Evolutionary conservation across 108 stramenopile genomes (phyloP).

Genomic region (Skeletonema tropicum): DNA sequence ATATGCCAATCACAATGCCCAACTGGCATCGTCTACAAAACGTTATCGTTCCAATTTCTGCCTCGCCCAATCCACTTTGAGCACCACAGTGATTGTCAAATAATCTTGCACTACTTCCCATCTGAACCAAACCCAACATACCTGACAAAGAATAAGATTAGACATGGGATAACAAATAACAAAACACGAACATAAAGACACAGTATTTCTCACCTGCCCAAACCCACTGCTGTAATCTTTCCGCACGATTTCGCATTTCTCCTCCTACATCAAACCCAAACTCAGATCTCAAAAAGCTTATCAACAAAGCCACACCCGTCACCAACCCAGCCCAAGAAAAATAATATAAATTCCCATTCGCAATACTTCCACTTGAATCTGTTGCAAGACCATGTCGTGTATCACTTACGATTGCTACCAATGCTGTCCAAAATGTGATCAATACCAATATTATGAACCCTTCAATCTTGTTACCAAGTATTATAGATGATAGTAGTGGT

Average conservation of each 20-base stretch:
- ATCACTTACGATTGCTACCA: conserved; percentile 71
- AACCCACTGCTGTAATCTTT: conserved; percentile 68
- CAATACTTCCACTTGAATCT: conserved; percentile 52
- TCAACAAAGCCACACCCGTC: conserved; percentile 58
- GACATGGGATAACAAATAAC: too few species aligned
- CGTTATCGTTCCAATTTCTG: conserved; percentile 36
- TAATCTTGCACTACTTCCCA: conserved; percentile 76
- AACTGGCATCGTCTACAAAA: conserved; percentile 71
- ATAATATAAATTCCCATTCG: conserved; percentile 87
- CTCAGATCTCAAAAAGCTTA: conserved; percentile 55
- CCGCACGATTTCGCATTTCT: conserved; percentile 58
- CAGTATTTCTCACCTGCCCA: conserved; percentile 7
- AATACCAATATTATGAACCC: conserved; percentile 61
- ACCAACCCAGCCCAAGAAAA: conserved; percentile 84
- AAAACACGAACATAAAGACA: neutral
- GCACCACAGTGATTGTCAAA: conserved; percentile 69
- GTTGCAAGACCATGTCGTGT: conserved; percentile 66
- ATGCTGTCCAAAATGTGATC: conserved; percentile 69
- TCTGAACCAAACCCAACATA: conserved; percentile 68
- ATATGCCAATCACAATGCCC: conserved; percentile 68
- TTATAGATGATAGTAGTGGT: too few species aligned
- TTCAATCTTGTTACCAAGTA: conserved; percentile 76
- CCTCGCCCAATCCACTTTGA: conserved; percentile 5
- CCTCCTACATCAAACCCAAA: conserved; percentile 77
- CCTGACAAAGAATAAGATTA: conserved; percentile 44